These are phyloP conservation scores for Nicotiana benthamiana DNA, from an alignment of 257 asterid genomes.

Conservation along the genomic window DNA sequence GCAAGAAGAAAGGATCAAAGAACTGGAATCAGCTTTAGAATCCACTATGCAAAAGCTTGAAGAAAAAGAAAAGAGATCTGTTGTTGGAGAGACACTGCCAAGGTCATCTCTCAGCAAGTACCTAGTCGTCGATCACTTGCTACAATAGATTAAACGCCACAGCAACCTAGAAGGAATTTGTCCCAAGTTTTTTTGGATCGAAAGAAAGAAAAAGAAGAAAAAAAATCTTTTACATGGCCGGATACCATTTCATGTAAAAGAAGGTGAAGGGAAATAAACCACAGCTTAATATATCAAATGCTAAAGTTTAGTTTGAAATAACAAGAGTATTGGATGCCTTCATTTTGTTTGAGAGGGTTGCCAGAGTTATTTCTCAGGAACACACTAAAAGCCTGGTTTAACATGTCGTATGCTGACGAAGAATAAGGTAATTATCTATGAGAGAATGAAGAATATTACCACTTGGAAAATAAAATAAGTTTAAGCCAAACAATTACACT, in stretches of 20 bases:
- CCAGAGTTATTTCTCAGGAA: not conserved
- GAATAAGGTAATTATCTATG: not conserved
- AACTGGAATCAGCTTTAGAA: conserved; percentile 53
- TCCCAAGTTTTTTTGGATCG: not conserved
- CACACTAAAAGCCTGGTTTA: not conserved
- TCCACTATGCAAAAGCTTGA: conserved; percentile 39
- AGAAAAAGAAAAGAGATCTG: conserved; percentile 41
- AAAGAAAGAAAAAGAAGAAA: not conserved
- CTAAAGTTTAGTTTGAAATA: not conserved
- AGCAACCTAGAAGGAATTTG: not conserved
- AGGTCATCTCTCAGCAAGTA: conserved; percentile 30
- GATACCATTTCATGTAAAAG: not conserved
- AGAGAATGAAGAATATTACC: not conserved
- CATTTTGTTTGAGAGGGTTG: not conserved
- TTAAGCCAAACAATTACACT: not conserved
- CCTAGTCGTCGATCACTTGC: conserved; percentile 21
- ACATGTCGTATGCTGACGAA: not conserved
- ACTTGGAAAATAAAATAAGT: not conserved
- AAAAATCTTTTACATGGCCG: not conserved
- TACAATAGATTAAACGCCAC: conserved; percentile 1
- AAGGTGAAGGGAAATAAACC: not conserved
- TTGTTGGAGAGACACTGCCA: conserved; percentile 65
- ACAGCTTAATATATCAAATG: not conserved
- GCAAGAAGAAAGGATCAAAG: conserved; percentile 51
- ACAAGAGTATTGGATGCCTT: not conserved